A percentile compares a stretch with the other conserved stretches of the same genome.
Conservation (phyloP, 371 early-diverging fungal genomes). For the Apophysomyces ossiformis region DNA sequence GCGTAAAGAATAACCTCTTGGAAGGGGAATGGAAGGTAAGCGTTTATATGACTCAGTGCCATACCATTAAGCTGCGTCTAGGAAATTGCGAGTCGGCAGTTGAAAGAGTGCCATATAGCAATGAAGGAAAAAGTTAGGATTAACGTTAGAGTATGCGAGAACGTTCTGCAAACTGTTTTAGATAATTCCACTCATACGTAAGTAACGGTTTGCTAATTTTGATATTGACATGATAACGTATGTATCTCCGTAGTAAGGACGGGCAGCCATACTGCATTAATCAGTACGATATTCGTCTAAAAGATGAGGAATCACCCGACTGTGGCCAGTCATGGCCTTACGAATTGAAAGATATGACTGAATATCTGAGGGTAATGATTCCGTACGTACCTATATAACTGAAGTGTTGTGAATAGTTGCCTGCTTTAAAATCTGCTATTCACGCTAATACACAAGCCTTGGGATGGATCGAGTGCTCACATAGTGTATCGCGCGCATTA, state of each 20-base stretch:
- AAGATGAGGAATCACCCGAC: slow-evolving; percentile 58
- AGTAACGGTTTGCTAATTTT: background rate
- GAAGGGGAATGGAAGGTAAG: slow-evolving; percentile 41
- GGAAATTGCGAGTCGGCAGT: slow-evolving; percentile 21
- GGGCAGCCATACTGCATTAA: slow-evolving; percentile 66
- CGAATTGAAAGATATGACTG: slow-evolving; percentile 61
- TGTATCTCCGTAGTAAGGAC: slow-evolving; percentile 5
- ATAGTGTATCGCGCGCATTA: slow-evolving; percentile 53
- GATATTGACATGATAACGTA: no score
- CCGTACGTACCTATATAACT: slow-evolving; percentile 3
- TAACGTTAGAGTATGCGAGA: slow-evolving; percentile 36
- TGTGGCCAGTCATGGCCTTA: slow-evolving; percentile 84
- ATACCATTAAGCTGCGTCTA: background rate
- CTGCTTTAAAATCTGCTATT: slow-evolving; percentile 58
- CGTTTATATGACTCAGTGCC: background rate
- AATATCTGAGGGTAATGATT: slow-evolving; percentile 62
- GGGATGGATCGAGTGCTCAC: slow-evolving; percentile 74
- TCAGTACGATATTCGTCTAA: slow-evolving; percentile 80
- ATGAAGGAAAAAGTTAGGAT: slow-evolving; percentile 27
- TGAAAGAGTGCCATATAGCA: slow-evolving; percentile 29
- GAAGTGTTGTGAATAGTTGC: slow-evolving; percentile 38
- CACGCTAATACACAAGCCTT: slow-evolving; percentile 55
- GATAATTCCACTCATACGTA: slow-evolving; percentile 40
- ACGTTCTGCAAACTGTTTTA: slow-evolving; percentile 31
- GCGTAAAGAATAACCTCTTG: slow-evolving; percentile 46